Evolutionary conservation across 208 protist species (phyloP), one percentile per base, ranked within the genome.

Genomic region (Leptomonas seymouri): DNA sequence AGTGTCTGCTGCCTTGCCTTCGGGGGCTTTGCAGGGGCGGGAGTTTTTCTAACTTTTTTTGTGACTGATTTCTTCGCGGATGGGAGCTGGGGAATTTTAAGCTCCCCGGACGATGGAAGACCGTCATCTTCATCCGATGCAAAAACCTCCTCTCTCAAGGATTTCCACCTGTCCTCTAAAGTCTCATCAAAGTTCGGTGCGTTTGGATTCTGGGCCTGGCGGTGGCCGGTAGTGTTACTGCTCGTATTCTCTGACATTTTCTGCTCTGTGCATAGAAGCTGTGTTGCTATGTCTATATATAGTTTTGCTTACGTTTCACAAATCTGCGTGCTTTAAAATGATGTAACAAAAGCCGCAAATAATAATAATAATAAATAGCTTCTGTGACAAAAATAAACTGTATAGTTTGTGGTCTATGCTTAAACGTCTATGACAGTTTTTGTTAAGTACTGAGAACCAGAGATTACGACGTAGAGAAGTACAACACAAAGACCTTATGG

Each of bases 1-100:
- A 96, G 71, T 21, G 88, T 96, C 45, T 89, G 69, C 61, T 96
- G 91, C 65, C 86, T 91, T 39, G 74, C 1, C 21, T 89, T 80
- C 21, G 36, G 65, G 1, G 51, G 50, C n/a, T 71, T 78, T 61
- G 76, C 44, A 18, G 60, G 42, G 7, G 58, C 3, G 16, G 30
- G 8, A 42, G 55, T 28, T 30, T 60, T 75, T 23, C 41, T 64
- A 8, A 51, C 25, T 28, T 67, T 69, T 51, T 74, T 31, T 34
- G 56, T 25, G 18, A 58, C 36, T 11, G 50, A 50, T 54, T 71
- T 61, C 46, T 85, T 91, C 42, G 76, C 79, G 51, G 62, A 76
- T 27, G 67, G 54, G 23, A 78, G 55, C 46, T 79, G 61, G 18
- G 78, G 77, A 36, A 80, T 39, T 7, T 23, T 21, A 0, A 80